Evolutionary conservation across 257 asterid species (phyloP), one percentile per base, ranked within the genome.

Genomic region (Nicotiana attenuata): DNA sequence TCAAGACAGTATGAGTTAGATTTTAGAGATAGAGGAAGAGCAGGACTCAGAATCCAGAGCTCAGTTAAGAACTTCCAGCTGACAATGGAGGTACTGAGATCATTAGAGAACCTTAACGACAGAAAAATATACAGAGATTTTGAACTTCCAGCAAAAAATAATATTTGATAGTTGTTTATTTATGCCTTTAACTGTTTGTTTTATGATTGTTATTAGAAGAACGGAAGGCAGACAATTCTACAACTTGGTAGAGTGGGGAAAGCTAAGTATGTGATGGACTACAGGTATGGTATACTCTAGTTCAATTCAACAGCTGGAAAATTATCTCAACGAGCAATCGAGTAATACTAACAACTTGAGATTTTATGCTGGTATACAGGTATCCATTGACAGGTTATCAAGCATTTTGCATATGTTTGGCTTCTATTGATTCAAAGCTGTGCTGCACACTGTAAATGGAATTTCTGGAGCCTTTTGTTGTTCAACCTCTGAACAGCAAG

Each of bases 381-480:
- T 95, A 94, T 88, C 99, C 99, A 20, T 78, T 96, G 87, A 89
- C 95, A 24, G 99, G 97, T 56, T 96, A 91, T 83, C 99, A 93
- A 88, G 99, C 99, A 24, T 93, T 96, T 85, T 91, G 96, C 91
- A 90, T 96, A 83, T 91, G 93, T 75, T 88, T 96, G 91, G 97
- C 97, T 67, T 93, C 98, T 53, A 91, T 96, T 66, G 97, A 93
- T 84, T 89, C 98, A 5, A 96, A 96, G 80, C 91, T 95, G 84
- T 96, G 99, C 86, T 96, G 99, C 92, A 88, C 96, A 0, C 88
- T 91, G 56, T 95, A 85, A 85, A 55, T 31, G n/a, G 59, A 47
- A 61, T 35, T 76, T 9, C 67, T 50, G 67, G 29, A 29, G 0
- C 10, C 19, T 85, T 29, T 29, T 84, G 83, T 57, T n/a, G 89